A percentile compares a stretch with the other conserved stretches of the same genome.
phyloP scores from a whole-genome alignment of 345 rosid genomes.

The Dipteronia sinensis region DNA sequence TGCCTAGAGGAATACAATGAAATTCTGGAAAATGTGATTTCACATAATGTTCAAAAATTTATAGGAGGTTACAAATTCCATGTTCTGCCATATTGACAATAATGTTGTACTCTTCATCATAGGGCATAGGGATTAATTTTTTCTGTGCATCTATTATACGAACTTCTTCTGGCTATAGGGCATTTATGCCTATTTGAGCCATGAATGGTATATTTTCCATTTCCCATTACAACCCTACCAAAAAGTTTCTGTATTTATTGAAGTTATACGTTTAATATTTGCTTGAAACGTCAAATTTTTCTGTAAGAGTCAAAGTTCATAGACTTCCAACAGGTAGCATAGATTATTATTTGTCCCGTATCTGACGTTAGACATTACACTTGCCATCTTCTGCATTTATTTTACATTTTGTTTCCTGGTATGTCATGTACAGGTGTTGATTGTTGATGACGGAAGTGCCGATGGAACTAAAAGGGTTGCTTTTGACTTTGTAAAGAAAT shows the following conservation, averaged over 20 bases:
- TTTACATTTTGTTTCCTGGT: slow-evolving; percentile 9
- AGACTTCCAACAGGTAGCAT: slow-evolving; percentile 11
- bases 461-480: slow-evolving; percentile 90
- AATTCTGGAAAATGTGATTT: background rate
- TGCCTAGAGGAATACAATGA: background rate
- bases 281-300: background rate
- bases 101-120: background rate
- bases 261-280: background rate
- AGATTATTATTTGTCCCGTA: background rate
- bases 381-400: background rate
- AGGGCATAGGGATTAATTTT: background rate
- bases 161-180: background rate
- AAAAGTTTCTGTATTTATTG: background rate
- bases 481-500: slow-evolving; percentile 68
- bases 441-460: slow-evolving; percentile 93
- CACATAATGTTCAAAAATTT: background rate
- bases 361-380: slow-evolving; percentile 7
- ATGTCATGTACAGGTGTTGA: slow-evolving; percentile 59
- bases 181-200: background rate
- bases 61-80: background rate
- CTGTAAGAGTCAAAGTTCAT: background rate
- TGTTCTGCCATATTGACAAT: background rate
- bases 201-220: background rate
- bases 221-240: background rate
- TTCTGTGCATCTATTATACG: background rate